Evolutionary conservation across 495 filamentous ascomycete genomes (phyloP), one percentile per base, ranked within the genome.

Genomic region (Arthonia radiata): DNA sequence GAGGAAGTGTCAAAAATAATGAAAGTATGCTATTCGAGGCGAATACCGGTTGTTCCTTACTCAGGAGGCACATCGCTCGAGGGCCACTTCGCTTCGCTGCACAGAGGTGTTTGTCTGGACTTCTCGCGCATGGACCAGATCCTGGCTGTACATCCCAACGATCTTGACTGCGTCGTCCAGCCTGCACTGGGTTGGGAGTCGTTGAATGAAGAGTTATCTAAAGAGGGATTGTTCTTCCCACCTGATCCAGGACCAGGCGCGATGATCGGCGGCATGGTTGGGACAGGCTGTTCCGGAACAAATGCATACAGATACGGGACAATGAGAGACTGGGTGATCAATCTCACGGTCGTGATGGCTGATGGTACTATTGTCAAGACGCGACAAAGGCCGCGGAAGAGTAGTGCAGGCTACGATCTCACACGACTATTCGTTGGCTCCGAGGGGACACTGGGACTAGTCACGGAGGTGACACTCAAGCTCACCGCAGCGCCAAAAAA

Each of bases 311-410:
- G 68, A 32, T 82, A 82, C 40, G 76, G 75, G 0, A 80, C 75
- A 4, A 82, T 82, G 75, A 74, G 72, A 41, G 76, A 82, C 35
- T 81, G 76, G 76, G 72, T 82, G 15, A 60, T 82, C 33, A 76
- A 74, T 36, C 46, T 82, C 23, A 81, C 75, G 0, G 70, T 80
- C 1, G 75, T 81, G 1, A 54, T 82, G 8, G 71, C 73, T 6
- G 76, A 81, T 42, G 75, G 76, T 3, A 74, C 67, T 0, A 46
- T 81, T 23, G 69, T 81, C 43, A 80, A 80, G 50, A 82, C 75
- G 1, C 53, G 64, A 23, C 64, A 65, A 14, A 52, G 75, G 13
- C 75, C 75, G 7, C 57, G 56, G 40, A 82, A 82, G 39, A 71
- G 68, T n/a, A 70, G 66, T 9, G 76, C 75, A 1, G 75, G 75